phyloP scores from a whole-genome alignment of 2,329 filamentous ascomycete genomes.

The Laburnicola sp. region DNA sequence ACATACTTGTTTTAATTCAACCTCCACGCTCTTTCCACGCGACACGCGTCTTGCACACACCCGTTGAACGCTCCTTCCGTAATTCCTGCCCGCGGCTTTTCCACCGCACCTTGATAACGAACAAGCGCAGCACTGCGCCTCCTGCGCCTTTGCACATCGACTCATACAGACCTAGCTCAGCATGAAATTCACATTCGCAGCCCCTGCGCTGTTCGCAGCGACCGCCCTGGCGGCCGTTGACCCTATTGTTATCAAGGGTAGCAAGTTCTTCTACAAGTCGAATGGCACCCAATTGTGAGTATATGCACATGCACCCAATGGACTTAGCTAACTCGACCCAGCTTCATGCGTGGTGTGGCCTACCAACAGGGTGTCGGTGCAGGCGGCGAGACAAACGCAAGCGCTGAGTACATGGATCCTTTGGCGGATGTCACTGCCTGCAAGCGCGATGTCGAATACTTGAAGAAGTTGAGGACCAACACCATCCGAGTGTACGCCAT shows the following conservation, averaged over 20 bases:
- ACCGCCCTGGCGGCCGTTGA: slow-evolving; percentile 60
- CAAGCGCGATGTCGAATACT: slow-evolving; percentile 81
- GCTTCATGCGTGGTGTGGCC: slow-evolving; percentile 88
- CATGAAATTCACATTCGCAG: slow-evolving; percentile 59
- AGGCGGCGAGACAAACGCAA: slow-evolving; percentile 32
- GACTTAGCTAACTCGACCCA: slow-evolving; percentile 34
- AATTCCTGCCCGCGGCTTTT: slow-evolving; percentile 19
- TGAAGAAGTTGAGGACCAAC: slow-evolving; percentile 82
- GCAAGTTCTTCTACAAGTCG: slow-evolving; percentile 88
- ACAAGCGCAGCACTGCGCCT: slow-evolving; percentile 27
- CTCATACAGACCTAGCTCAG: slow-evolving; percentile 29
- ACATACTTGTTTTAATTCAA: slow-evolving; percentile 25
- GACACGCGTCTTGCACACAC: slow-evolving; percentile 22
- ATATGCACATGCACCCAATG: slow-evolving; percentile 5
- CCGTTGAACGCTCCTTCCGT: slow-evolving; percentile 17
- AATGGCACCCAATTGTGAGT: slow-evolving; percentile 69
- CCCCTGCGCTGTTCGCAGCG: slow-evolving; percentile 57
- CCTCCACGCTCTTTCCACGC: slow-evolving; percentile 29
- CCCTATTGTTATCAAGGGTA: slow-evolving; percentile 73
- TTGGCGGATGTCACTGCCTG: slow-evolving; percentile 72
- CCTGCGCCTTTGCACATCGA: slow-evolving; percentile 27
- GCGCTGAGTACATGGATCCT: slow-evolving; percentile 75
- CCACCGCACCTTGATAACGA: slow-evolving; percentile 26
- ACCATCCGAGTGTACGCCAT: slow-evolving; percentile 94
- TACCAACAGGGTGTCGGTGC: slow-evolving; percentile 77